Base-by-base conservation (phyloP, 108 stramenopile genomes). In the Aurantiochytrium sp. region DNA sequence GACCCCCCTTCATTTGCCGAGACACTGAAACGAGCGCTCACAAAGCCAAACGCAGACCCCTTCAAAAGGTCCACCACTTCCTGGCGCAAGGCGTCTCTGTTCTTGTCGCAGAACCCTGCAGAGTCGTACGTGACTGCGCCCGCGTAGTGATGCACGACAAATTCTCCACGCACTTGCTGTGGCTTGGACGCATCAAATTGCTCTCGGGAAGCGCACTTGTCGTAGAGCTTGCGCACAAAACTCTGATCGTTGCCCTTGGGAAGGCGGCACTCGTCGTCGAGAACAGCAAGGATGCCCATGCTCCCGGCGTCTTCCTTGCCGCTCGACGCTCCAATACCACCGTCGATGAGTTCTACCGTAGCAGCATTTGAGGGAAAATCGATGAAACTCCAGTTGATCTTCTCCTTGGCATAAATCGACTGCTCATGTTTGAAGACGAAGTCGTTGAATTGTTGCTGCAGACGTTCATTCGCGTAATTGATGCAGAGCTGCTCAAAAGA, bases 361-460 rank as follows among this genome's bases (percentile, higher is more conserved):
- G 97, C 96, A 76, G 97, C 97, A 90, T 99, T 99, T 91, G 98
- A 98, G 44, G 96, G 95, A 89, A 98, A 99, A 8, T 95, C 89
- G 83, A 99, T 98, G 94, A 76, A 89, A 19, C 59, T 72, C 94
- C 94, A 94, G 59, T 93, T 92, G 64, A 95, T 58, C 58, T 88
- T 88, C 42, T 90, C 89, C 51, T 88, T 44, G 44, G 51, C 87
- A 71, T 93, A 93, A 60, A 92, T 89, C 59, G 89, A 89, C 91
- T 92, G 91, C 89, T 93, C 92, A 98, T 97, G 95, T 91, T 91
- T 97, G 93, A 99, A 98, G 4, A 98, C 97, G 73, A 95, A 97
- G 88, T 96, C 95, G 90, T 99, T 99, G 94, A 99, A 99, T 89
- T 98, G 98, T 91, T 99, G 97, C n/a, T 89, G 89, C 18, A 91